phyloP scores from a whole-genome alignment of 768 basidiomycete species.

The Kwoniella botswanensis region DNA sequence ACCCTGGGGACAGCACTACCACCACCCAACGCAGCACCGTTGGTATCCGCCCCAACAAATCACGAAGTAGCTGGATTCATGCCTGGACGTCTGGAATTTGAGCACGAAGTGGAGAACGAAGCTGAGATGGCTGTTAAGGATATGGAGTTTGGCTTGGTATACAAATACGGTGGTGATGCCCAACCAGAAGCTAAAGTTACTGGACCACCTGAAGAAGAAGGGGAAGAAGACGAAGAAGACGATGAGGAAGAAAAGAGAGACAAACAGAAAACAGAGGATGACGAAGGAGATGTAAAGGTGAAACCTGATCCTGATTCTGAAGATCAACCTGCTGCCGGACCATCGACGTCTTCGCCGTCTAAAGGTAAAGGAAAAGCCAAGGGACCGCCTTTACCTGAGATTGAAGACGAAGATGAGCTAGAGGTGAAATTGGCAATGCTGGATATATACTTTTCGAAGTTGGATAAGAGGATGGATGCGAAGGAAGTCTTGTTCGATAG shows the following conservation, averaged over 20 bases:
- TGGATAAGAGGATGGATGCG: conserved; percentile 80
- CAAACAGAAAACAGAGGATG: conserved; percentile 21
- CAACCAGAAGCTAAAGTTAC: conserved; percentile 58
- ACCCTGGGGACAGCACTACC: conserved; percentile 38
- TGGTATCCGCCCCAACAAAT: conserved; percentile 81
- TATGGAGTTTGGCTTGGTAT: conserved; percentile 90
- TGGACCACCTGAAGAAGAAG: conserved; percentile 59
- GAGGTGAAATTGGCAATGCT: conserved; percentile 85
- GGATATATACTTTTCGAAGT: conserved; percentile 87
- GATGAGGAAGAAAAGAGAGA: conserved; percentile 66
- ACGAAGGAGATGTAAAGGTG: conserved; percentile 33
- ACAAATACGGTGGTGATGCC: conserved; percentile 80
- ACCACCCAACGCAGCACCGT: conserved; percentile 67
- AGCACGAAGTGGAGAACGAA: conserved; percentile 96
- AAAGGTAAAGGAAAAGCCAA: conserved; percentile 38
- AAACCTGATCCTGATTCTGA: conserved; percentile 44
- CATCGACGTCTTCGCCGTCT: conserved; percentile 12
- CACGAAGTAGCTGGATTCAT: conserved; percentile 93
- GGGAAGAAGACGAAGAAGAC: conserved; percentile 70
- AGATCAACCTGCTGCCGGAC: conserved; percentile 10
- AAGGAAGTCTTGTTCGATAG: conserved; percentile 92
- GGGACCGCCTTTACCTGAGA: conserved; percentile 56
- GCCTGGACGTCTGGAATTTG: conserved; percentile 97
- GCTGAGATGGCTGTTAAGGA: conserved; percentile 95
- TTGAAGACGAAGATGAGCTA: conserved; percentile 82